Percentiles rank a stretch among this genome's conserved stretches.
Evolutionary conservation across 305 asterid genomes (phyloP).

Genomic region (Fraxinus xanthoxyloides): DNA sequence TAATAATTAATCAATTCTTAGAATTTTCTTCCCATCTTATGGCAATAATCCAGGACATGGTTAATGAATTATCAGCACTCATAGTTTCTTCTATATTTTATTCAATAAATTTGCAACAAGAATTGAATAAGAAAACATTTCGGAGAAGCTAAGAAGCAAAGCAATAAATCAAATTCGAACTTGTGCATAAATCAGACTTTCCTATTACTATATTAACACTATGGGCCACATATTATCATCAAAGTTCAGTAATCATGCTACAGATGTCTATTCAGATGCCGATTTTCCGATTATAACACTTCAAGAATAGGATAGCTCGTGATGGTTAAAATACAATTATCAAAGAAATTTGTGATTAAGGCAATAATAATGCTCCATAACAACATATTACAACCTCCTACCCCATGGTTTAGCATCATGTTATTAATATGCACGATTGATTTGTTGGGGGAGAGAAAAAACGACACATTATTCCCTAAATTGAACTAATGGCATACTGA

Average conservation of each 20-base stretch:
- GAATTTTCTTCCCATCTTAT: background rate
- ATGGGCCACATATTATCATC: background rate
- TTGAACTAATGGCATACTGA: background rate
- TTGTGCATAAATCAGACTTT: background rate
- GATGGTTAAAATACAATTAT: no score
- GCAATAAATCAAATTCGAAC: background rate
- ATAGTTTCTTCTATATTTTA: background rate
- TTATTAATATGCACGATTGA: background rate
- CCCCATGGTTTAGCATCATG: background rate
- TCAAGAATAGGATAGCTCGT: no score
- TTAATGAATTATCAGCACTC: background rate
- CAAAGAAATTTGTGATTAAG: no score
- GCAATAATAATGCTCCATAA: no score
- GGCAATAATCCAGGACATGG: background rate
- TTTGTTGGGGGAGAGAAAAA: background rate
- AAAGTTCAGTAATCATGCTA: background rate
- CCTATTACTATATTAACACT: no score
- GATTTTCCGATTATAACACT: background rate
- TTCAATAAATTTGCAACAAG: background rate
- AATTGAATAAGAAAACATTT: background rate
- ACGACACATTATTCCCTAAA: background rate
- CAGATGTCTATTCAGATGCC: background rate
- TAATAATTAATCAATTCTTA: background rate
- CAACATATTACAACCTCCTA: no score
- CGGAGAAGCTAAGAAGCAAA: background rate